Conservation (phyloP, 352 stramenopile species). For the Globisporangium takayamanum region DNA sequence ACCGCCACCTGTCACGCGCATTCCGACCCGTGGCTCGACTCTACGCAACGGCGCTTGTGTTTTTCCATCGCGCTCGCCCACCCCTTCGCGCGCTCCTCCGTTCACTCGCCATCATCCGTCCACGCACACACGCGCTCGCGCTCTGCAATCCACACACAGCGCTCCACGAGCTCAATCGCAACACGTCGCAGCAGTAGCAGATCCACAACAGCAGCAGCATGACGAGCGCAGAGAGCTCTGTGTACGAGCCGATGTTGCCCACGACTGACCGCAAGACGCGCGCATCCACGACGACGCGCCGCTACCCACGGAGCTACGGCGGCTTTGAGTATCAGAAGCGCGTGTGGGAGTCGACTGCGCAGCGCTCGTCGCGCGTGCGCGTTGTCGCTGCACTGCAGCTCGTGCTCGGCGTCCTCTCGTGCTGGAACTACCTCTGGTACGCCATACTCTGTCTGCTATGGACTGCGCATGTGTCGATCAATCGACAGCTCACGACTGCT, state of each 20-base stretch:
- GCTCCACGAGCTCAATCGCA: no score
- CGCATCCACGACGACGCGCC: neutral
- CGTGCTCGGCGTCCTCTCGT: slow-evolving; percentile 44
- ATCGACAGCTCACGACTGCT: neutral
- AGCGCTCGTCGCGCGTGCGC: slow-evolving; percentile 58
- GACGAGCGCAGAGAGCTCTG: slow-evolving; percentile 2
- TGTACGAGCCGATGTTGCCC: slow-evolving; percentile 10
- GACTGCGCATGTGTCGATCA: neutral
- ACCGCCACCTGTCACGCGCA: no score
- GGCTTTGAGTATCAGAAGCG: slow-evolving; percentile 80
- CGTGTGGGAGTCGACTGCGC: slow-evolving; percentile 53
- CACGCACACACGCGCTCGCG: no score
- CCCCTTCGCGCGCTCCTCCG: no score
- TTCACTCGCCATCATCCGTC: no score
- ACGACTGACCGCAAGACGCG: slow-evolving; percentile 1
- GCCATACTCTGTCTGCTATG: slow-evolving; percentile 3
- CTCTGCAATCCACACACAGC: no score
- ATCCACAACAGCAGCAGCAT: neutral
- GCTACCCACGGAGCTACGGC: slow-evolving; percentile 29
- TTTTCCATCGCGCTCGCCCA: no score
- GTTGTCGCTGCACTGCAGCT: slow-evolving; percentile 57
- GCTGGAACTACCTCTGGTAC: slow-evolving; percentile 69
- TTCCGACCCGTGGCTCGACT: no score
- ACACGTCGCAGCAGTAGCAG: no score
- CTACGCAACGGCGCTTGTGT: no score